A percentile compares a stretch with the other conserved stretches of the same genome.
Evolutionary conservation across 2,329 filamentous ascomycete species (phyloP).

Genomic region (Colletotrichum sp.): DNA sequence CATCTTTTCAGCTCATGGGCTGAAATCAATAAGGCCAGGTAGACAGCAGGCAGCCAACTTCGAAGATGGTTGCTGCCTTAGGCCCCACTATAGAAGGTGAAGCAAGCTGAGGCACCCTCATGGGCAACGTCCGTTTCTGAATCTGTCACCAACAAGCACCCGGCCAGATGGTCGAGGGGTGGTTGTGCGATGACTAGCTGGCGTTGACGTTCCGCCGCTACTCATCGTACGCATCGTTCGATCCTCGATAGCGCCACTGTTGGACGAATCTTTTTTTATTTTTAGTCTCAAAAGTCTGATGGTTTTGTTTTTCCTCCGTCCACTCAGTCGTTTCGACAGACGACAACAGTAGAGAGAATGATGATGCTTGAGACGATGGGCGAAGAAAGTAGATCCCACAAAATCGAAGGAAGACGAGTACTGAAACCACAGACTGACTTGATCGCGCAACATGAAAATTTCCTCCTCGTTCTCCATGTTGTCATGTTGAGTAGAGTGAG

Average conservation of each 20-base stretch:
- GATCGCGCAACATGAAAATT: neutral
- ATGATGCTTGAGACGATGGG: neutral
- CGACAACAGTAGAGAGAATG: rapidly evolving
- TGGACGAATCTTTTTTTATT: neutral
- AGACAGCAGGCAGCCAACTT: neutral
- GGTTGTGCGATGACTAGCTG: neutral
- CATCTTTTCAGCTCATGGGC: neutral
- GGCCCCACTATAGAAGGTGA: neutral
- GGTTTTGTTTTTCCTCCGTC: no score
- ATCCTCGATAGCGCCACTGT: neutral
- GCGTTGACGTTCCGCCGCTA: neutral
- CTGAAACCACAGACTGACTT: neutral
- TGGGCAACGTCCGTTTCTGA: neutral
- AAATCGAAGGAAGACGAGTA: neutral
- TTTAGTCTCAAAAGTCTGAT: neutral
- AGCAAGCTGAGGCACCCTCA: neutral
- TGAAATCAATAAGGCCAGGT: neutral
- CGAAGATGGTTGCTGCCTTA: neutral
- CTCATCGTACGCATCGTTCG: neutral
- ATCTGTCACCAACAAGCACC: neutral
- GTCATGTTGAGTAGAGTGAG: neutral
- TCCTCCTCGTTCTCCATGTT: neutral
- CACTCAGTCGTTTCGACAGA: neutral
- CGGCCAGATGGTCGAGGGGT: neutral
- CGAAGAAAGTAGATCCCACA: neutral